Conservation (phyloP, 2,329 filamentous ascomycete genomes). For the Lasiodiplodia theobromae region DNA sequence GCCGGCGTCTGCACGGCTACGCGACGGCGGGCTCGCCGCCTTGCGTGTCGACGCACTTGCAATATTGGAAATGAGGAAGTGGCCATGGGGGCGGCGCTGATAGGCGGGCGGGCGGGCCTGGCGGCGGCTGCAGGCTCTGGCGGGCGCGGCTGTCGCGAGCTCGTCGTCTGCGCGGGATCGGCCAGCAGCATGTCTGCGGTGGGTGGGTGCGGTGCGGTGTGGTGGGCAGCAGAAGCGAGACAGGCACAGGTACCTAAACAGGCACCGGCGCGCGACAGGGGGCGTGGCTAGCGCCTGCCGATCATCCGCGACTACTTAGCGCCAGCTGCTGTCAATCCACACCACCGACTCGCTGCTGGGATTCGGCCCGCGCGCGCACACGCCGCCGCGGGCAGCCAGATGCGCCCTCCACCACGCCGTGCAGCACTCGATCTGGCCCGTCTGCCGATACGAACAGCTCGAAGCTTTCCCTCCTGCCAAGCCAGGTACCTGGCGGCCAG, state of each 20-base stretch:
- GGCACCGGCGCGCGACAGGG: not conserved
- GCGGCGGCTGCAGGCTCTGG: slow-evolving; percentile 17
- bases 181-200: slow-evolving; percentile 2
- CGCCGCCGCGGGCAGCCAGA: slow-evolving; percentile 3
- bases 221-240: slow-evolving; percentile 17
- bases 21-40: slow-evolving; percentile 13
- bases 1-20: slow-evolving; percentile 9
- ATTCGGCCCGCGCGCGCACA: slow-evolving; percentile 5
- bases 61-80: slow-evolving; percentile 24
- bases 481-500: slow-evolving; percentile 24
- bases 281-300: slow-evolving; percentile 8
- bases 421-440: slow-evolving; percentile 12
- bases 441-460: slow-evolving; percentile 19
- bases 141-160: slow-evolving; percentile 5
- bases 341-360: slow-evolving; percentile 5
- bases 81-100: slow-evolving; percentile 8
- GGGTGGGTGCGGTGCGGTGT: slow-evolving; percentile 5
- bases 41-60: slow-evolving; percentile 18
- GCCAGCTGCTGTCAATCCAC: slow-evolving; percentile 8
- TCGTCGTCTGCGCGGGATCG: slow-evolving; percentile 8
- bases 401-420: slow-evolving; percentile 13
- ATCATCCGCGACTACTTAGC: slow-evolving; percentile 24
- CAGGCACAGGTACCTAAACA: not conserved
- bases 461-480: slow-evolving; percentile 25
- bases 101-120: slow-evolving; percentile 7